Evolutionary conservation across 768 basidiomycete species (phyloP).

Genomic region (Rhodotorula babjevae): DNA sequence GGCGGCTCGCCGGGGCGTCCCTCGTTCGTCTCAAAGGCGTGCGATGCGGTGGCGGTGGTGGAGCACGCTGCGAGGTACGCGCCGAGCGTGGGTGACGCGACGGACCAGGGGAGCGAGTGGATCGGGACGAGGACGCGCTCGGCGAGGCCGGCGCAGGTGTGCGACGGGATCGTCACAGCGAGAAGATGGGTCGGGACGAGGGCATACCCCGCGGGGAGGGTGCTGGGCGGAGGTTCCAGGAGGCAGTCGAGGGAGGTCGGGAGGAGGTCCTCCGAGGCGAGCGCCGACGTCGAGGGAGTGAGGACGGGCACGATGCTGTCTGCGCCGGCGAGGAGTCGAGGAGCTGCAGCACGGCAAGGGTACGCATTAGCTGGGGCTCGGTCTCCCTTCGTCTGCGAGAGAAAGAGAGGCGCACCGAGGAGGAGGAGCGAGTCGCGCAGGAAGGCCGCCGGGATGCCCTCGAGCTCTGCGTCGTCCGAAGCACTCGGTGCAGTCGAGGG

Average conservation of each 20-base stretch:
- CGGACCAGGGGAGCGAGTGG: slow-evolving; percentile 5
- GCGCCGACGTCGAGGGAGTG: not conserved
- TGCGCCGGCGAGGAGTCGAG: slow-evolving; percentile 13
- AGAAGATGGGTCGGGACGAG: slow-evolving; percentile 21
- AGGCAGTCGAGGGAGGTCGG: not conserved
- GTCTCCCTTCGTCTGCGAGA: no score
- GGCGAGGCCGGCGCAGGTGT: no score
- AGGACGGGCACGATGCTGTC: slow-evolving; percentile 5
- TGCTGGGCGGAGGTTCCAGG: not conserved
- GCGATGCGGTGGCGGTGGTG: no score
- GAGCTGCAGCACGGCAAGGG: slow-evolving; percentile 16
- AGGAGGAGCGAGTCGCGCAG: no score
- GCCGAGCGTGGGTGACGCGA: not conserved
- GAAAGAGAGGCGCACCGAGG: no score
- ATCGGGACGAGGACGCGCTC: slow-evolving; percentile 8
- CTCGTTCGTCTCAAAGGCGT: no score
- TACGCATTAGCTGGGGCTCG: no score
- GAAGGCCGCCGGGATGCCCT: no score
- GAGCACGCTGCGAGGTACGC: not conserved
- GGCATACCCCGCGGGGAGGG: not conserved
- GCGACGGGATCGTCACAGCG: not conserved
- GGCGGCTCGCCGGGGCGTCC: not conserved
- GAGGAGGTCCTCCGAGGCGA: not conserved
- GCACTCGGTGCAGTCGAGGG: no score
- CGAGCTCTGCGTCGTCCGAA: no score